A percentile compares a stretch with the other conserved stretches of the same genome.
Evolutionary conservation across 371 early-diverging fungal species (phyloP).

Genomic region (Circinella minor): DNA sequence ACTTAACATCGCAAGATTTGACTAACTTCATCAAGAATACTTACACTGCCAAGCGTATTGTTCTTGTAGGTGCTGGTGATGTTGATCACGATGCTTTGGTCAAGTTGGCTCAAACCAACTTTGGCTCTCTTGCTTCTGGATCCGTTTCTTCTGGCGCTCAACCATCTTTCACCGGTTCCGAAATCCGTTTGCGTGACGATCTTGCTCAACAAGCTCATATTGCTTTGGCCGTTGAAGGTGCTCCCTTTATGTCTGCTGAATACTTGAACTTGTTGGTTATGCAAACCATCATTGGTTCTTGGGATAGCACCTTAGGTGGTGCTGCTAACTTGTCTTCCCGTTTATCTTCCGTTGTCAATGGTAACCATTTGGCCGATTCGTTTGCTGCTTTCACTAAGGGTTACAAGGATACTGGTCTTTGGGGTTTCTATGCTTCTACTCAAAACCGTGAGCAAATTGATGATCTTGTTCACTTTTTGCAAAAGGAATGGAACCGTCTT

Average conservation of each 20-base stretch:
- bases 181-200: conserved; percentile 91
- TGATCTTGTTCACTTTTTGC: conserved; percentile 85
- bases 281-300: conserved; percentile 89
- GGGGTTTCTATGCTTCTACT: conserved; percentile 88
- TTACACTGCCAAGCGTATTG: conserved; percentile 93
- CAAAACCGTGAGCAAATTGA: conserved; percentile 80
- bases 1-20: conserved; percentile 80
- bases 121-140: conserved; percentile 62
- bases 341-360: conserved; percentile 77
- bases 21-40: conserved; percentile 78
- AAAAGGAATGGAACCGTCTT: conserved; percentile 91
- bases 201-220: conserved; percentile 89
- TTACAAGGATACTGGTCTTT: conserved; percentile 95
- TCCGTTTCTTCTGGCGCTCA: conserved; percentile 32
- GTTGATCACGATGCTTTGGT: conserved; percentile 91
- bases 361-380: conserved; percentile 87
- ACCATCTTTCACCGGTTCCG: conserved; percentile 86
- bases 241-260: conserved; percentile 85
- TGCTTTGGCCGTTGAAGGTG: conserved; percentile 93
- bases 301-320: conserved; percentile 88
- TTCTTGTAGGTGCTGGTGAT: conserved; percentile 89
- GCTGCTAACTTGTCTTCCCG: conserved; percentile 82
- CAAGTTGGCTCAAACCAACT: conserved; percentile 87
- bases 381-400: conserved; percentile 96
- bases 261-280: conserved; percentile 92